These are phyloP conservation scores for Xylaria sp. DNA, from an alignment of 2,329 filamentous ascomycete species.

Conservation along the genomic window DNA sequence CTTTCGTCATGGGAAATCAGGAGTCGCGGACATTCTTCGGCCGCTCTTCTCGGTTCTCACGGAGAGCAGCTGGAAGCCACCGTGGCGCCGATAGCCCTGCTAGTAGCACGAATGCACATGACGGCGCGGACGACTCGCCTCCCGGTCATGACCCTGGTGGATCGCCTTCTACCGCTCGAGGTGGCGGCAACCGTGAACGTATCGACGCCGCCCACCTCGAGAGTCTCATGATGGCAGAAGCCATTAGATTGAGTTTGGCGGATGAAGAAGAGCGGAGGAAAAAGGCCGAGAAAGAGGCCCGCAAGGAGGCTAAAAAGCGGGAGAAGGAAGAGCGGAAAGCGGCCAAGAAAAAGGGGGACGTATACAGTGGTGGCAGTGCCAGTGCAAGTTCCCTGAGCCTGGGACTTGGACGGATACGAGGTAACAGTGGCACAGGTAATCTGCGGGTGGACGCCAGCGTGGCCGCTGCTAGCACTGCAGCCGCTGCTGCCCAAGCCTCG, in stretches of 20 bases:
- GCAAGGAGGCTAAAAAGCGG: slow-evolving; percentile 85
- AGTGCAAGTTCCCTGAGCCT: slow-evolving; percentile 75
- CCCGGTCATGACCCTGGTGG: slow-evolving; percentile 52
- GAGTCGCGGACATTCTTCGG: slow-evolving; percentile 65
- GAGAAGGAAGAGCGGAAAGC: slow-evolving; percentile 87
- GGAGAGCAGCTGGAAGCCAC: slow-evolving; percentile 61
- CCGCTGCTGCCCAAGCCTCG: slow-evolving; percentile 50
- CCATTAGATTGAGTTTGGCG: slow-evolving; percentile 88
- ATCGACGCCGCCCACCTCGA: slow-evolving; percentile 76
- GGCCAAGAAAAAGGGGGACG: slow-evolving; percentile 69
- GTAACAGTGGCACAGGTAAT: slow-evolving; percentile 70
- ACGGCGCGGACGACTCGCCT: slow-evolving; percentile 46
- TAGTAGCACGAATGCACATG: slow-evolving; percentile 40
- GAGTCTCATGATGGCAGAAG: slow-evolving; percentile 99
- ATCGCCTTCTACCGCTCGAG: slow-evolving; percentile 49
- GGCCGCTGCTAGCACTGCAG: slow-evolving; percentile 55
- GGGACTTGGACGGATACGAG: slow-evolving; percentile 67
- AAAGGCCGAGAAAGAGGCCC: slow-evolving; percentile 82
- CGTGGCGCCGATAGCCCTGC: slow-evolving; percentile 50
- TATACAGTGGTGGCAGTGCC: slow-evolving; percentile 58
- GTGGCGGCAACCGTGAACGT: slow-evolving; percentile 40
- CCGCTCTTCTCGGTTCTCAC: slow-evolving; percentile 64
- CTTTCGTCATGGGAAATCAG: slow-evolving; percentile 83
- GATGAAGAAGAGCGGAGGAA: slow-evolving; percentile 92
- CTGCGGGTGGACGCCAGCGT: slow-evolving; percentile 67